Conservation (phyloP, 768 basidiomycete species). For the Artomyces pyxidatus region DNA sequence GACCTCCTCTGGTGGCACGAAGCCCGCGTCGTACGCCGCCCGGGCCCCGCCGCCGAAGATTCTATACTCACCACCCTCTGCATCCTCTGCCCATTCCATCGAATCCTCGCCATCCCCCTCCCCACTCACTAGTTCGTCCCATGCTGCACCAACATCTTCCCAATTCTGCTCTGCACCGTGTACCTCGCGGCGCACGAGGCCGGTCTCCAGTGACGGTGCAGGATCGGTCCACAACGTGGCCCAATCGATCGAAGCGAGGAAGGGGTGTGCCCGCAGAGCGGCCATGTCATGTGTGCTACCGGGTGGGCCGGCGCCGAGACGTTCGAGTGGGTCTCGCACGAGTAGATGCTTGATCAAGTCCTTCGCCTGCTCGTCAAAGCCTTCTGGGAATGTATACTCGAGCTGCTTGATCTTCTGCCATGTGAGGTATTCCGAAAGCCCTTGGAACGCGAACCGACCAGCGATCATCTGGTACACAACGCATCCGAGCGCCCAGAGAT, state of each 20-base stretch:
- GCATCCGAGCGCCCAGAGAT: slow-evolving; percentile 94
- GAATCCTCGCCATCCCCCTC: slow-evolving; percentile 18
- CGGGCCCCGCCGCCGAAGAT: slow-evolving; percentile 2
- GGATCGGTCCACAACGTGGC: slow-evolving; percentile 55
- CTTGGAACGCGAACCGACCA: slow-evolving; percentile 88
- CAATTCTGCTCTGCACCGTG: slow-evolving; percentile 31
- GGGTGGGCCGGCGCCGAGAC: slow-evolving; percentile 48
- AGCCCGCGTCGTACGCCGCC: slow-evolving; percentile 5
- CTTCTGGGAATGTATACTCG: slow-evolving; percentile 82
- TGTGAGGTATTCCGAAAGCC: slow-evolving; percentile 85
- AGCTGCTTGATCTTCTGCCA: slow-evolving; percentile 90
- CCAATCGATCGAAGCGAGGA: slow-evolving; percentile 56
- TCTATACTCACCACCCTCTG: slow-evolving; percentile 26
- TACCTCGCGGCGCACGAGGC: slow-evolving; percentile 43
- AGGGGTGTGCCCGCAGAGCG: slow-evolving; percentile 52
- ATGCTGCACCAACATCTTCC: slow-evolving; percentile 46
- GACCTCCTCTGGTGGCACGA: slow-evolving; percentile 25
- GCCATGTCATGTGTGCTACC: slow-evolving; percentile 30
- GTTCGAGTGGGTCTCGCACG: slow-evolving; percentile 55
- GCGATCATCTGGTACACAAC: slow-evolving; percentile 90
- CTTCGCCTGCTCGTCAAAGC: slow-evolving; percentile 73
- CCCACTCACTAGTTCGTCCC: slow-evolving; percentile 35
- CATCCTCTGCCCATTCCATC: slow-evolving; percentile 47
- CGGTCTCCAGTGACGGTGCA: slow-evolving; percentile 49
- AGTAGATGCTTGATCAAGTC: slow-evolving; percentile 75